These are phyloP conservation scores for Fonsecaea pedrosoi DNA, from an alignment of 2,329 filamentous ascomycete species.

Conservation along the genomic window DNA sequence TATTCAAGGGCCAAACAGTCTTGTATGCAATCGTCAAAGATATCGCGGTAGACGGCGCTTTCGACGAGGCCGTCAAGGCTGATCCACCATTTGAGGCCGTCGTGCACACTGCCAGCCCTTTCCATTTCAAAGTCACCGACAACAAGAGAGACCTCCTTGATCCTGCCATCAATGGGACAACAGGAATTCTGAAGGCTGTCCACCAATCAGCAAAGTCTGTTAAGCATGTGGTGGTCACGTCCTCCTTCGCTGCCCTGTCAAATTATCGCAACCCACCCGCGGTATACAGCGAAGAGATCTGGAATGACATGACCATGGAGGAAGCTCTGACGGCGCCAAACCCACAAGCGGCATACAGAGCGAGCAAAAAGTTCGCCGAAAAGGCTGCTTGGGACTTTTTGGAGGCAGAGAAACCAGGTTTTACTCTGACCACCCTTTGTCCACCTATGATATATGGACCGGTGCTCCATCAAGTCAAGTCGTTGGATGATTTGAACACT, in stretches of 20 bases:
- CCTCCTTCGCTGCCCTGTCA: conserved; percentile 70
- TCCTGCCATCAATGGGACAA: conserved; percentile 68
- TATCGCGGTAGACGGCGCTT: conserved; percentile 28
- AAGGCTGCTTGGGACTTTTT: conserved; percentile 43
- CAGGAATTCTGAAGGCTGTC: conserved; percentile 66
- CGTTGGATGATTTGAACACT: conserved; percentile 46
- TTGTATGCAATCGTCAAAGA: conserved; percentile 28
- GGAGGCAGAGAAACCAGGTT: conserved; percentile 41
- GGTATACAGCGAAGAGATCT: conserved; percentile 59
- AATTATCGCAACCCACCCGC: conserved; percentile 53
- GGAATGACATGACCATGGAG: conserved; percentile 63
- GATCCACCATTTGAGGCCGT: conserved; percentile 70
- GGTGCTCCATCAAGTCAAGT: conserved; percentile 37
- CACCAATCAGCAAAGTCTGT: conserved; percentile 68
- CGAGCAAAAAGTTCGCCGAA: conserved; percentile 42
- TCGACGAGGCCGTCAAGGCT: conserved; percentile 53
- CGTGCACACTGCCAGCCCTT: conserved; percentile 75
- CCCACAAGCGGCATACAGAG: conserved; percentile 52
- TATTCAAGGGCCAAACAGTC: conserved; percentile 31
- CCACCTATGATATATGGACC: conserved; percentile 57
- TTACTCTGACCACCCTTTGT: conserved; percentile 51
- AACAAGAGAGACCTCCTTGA: conserved; percentile 66
- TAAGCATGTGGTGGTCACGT: conserved; percentile 75
- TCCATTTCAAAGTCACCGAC: conserved; percentile 73
- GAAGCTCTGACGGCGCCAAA: conserved; percentile 51